These are phyloP conservation scores for Hypomyces perniciosus DNA, from an alignment of 2,329 filamentous ascomycete genomes.

Conservation along the genomic window DNA sequence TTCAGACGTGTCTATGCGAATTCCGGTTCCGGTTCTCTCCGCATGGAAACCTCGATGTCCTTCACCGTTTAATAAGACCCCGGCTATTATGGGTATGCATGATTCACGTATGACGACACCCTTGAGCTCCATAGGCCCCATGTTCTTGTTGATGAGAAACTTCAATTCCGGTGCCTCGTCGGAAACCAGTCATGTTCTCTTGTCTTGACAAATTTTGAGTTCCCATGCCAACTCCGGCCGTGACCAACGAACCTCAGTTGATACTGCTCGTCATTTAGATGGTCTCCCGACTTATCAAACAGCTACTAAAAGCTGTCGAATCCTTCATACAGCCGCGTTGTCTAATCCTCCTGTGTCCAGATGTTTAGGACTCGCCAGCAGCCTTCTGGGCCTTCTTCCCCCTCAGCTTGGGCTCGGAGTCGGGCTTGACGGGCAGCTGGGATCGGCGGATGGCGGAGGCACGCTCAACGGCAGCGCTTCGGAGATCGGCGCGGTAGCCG, in stretches of 20 bases:
- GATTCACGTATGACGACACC: background rate
- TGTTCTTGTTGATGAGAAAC: background rate
- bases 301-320: conserved; percentile 5
- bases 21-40: background rate
- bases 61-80: no score
- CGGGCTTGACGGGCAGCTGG: conserved; percentile 72
- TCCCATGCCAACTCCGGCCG: conserved; percentile 8
- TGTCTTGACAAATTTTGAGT: conserved; percentile 10
- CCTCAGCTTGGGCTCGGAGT: conserved; percentile 66
- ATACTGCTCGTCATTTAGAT: background rate
- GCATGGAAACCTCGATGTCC: background rate
- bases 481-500: conserved; percentile 78
- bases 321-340: conserved; percentile 9
- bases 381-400: conserved; percentile 76
- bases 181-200: conserved; percentile 1
- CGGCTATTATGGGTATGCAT: background rate
- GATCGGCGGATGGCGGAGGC: conserved; percentile 77
- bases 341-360: background rate
- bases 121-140: background rate
- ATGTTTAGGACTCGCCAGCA: conserved; percentile 33
- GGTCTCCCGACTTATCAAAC: conserved; percentile 4
- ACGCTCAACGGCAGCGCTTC: conserved; percentile 73
- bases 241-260: background rate
- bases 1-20: no score
- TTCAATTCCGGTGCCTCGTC: conserved; percentile 1